These are phyloP conservation scores for Neofusicoccum cordaticola DNA, from an alignment of 2,329 filamentous ascomycete species.

Conservation along the genomic window DNA sequence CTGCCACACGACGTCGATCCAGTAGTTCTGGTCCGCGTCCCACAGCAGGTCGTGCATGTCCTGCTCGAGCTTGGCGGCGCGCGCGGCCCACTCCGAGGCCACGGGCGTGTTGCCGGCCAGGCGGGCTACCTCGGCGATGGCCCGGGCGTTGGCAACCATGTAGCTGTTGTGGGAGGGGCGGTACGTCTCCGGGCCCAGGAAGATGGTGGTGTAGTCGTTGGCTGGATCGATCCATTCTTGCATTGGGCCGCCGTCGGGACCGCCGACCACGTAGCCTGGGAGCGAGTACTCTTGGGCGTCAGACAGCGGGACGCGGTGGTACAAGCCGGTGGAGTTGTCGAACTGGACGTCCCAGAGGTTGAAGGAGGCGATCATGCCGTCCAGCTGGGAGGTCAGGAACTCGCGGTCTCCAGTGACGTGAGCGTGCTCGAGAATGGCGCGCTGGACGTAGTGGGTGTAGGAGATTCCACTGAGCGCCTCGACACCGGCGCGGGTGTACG, in stretches of 20 bases:
- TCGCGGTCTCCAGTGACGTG: slow-evolving; percentile 39
- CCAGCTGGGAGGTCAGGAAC: slow-evolving; percentile 39
- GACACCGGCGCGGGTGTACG: slow-evolving; percentile 38
- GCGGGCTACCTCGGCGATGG: slow-evolving; percentile 38
- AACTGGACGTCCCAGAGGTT: slow-evolving; percentile 40
- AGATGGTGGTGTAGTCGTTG: slow-evolving; percentile 28
- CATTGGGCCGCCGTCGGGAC: slow-evolving; percentile 23
- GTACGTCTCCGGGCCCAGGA: slow-evolving; percentile 37
- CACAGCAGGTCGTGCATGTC: slow-evolving; percentile 39
- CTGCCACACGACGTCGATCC: slow-evolving; percentile 38
- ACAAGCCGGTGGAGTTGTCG: slow-evolving; percentile 38
- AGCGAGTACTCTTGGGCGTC: slow-evolving; percentile 46
- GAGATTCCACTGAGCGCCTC: slow-evolving; percentile 30
- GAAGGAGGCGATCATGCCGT: slow-evolving; percentile 41
- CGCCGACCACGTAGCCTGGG: slow-evolving; percentile 36
- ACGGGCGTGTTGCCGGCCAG: slow-evolving; percentile 32
- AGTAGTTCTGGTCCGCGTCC: slow-evolving; percentile 39
- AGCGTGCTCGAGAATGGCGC: slow-evolving; percentile 34
- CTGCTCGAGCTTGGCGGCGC: slow-evolving; percentile 35
- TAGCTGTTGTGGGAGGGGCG: slow-evolving; percentile 46
- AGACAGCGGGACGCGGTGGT: slow-evolving; percentile 43
- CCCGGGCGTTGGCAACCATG: slow-evolving; percentile 43
- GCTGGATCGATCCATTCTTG: slow-evolving; percentile 26
- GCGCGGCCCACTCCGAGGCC: slow-evolving; percentile 31
- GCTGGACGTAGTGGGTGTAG: slow-evolving; percentile 40